Conservation (phyloP, 345 rosid species). For the Abelmoschus esculentus region DNA sequence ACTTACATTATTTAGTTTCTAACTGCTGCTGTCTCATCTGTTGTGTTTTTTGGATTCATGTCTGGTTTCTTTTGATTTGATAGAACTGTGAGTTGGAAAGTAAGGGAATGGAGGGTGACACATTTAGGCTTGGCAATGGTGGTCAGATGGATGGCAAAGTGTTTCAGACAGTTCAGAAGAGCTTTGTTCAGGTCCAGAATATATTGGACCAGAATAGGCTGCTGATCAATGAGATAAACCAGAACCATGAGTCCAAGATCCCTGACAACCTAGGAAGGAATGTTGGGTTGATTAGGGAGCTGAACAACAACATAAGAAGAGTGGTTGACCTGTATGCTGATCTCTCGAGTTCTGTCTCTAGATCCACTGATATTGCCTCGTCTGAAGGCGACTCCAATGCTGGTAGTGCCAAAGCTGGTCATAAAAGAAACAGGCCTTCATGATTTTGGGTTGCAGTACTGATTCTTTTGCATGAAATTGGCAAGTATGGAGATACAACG, state of each 20-base stretch:
- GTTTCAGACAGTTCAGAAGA: conserved; percentile 62
- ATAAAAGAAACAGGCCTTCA: conserved; percentile 48
- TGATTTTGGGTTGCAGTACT: background rate
- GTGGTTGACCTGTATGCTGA: conserved; percentile 63
- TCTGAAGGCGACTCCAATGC: conserved; percentile 57
- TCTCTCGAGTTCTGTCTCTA: conserved; percentile 58
- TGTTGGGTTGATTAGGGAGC: conserved; percentile 68
- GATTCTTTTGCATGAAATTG: conserved; percentile 15
- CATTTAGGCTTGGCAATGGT: conserved; percentile 42
- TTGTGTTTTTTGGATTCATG: conserved; percentile 12
- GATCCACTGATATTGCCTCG: conserved; percentile 40
- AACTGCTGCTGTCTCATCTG: conserved; percentile 10
- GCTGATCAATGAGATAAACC: conserved; percentile 67
- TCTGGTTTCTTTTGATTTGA: conserved; percentile 20
- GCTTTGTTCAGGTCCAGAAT: conserved; percentile 61
- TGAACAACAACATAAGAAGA: conserved; percentile 71
- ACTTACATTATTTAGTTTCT: background rate
- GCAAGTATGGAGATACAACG: too few species aligned
- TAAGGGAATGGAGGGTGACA: conserved; percentile 54
- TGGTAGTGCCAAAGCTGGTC: conserved; percentile 10
- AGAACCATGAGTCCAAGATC: conserved; percentile 67
- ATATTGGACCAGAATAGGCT: conserved; percentile 62
- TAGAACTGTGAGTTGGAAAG: conserved; percentile 9
- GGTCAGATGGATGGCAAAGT: conserved; percentile 48
- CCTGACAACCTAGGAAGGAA: conserved; percentile 67